Conservation (phyloP, 257 asterid genomes). For the Echium plantagineum region DNA sequence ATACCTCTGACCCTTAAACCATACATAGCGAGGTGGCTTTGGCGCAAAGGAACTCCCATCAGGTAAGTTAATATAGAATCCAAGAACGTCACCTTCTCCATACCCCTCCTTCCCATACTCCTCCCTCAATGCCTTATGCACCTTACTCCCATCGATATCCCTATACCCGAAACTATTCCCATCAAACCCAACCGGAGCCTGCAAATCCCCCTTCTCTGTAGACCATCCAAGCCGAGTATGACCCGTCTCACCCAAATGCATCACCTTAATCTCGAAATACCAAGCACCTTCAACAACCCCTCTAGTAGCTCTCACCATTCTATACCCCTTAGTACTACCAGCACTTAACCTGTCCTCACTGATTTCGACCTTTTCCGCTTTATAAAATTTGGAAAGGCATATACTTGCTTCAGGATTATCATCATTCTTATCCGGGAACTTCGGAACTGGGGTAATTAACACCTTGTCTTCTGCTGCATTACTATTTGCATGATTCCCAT, state of each 20-base stretch:
- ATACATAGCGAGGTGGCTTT: conserved; percentile 58
- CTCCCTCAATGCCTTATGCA: conserved; percentile 91
- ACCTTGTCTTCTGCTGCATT: conserved; percentile 50
- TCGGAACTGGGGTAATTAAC: conserved; percentile 56
- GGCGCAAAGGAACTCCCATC: conserved; percentile 64
- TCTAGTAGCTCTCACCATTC: conserved; percentile 94
- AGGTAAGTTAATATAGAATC: conserved; percentile 79
- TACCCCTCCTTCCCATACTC: conserved; percentile 78
- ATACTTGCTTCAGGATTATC: conserved; percentile 48
- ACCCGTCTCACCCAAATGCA: conserved; percentile 83
- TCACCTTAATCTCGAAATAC: conserved; percentile 83
- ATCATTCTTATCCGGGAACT: conserved; percentile 76
- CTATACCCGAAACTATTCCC: conserved; percentile 85
- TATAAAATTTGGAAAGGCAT: conserved; percentile 77
- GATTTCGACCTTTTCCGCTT: conserved; percentile 89
- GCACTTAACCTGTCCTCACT: conserved; percentile 87
- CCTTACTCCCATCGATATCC: conserved; percentile 84
- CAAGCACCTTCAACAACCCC: conserved; percentile 88
- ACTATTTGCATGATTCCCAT: conserved; percentile 28
- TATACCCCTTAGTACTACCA: conserved; percentile 86
- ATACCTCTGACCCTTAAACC: conserved; percentile 90
- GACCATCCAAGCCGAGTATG: conserved; percentile 96
- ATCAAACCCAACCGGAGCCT: conserved; percentile 96
- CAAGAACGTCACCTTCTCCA: conserved; percentile 81
- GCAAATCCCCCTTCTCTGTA: conserved; percentile 90